A percentile compares a stretch with the other conserved stretches of the same genome.
Conservation (phyloP, 2,329 filamentous ascomycete genomes). For the Cryphonectria naterciae region DNA sequence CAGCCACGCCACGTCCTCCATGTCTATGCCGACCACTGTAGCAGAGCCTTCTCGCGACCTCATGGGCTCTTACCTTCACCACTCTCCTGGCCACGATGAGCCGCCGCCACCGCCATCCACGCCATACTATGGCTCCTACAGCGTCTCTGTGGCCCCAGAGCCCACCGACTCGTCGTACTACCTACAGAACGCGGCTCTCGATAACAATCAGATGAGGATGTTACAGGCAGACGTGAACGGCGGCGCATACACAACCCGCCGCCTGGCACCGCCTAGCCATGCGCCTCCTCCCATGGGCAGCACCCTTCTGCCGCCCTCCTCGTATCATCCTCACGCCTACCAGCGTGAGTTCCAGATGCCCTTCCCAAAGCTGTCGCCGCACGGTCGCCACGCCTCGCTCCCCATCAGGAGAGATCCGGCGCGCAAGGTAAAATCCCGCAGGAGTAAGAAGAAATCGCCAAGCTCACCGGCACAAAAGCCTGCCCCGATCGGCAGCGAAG, state of each 20-base stretch:
- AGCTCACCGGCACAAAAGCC: constrained; percentile 13
- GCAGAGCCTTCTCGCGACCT: constrained; percentile 40
- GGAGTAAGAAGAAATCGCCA: constrained; percentile 10
- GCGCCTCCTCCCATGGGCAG: constrained; percentile 15
- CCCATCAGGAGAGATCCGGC: constrained; percentile 16
- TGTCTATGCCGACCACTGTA: constrained; percentile 45
- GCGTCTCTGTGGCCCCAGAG: constrained; percentile 38
- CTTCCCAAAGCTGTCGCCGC: constrained; percentile 22
- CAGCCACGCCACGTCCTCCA: constrained; percentile 51
- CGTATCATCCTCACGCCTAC: constrained; percentile 11
- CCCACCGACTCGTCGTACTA: constrained; percentile 15
- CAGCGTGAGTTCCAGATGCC: constrained; percentile 19
- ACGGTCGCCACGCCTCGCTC: constrained; percentile 6
- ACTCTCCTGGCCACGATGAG: constrained; percentile 36
- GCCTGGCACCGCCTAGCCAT: constrained; percentile 13
- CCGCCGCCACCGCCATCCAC: constrained; percentile 34
- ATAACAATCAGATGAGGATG: neutral
- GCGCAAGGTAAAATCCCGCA: constrained; percentile 20
- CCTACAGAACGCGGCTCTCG: neutral
- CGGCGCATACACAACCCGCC: constrained; percentile 24
- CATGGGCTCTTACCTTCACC: constrained; percentile 38
- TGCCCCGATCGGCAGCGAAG: neutral
- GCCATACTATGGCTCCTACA: constrained; percentile 44
- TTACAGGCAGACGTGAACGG: constrained; percentile 16
- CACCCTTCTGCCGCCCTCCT: constrained; percentile 2